Conservation (phyloP, 2,329 filamentous ascomycete genomes). For the Diplodia intermedia region DNA sequence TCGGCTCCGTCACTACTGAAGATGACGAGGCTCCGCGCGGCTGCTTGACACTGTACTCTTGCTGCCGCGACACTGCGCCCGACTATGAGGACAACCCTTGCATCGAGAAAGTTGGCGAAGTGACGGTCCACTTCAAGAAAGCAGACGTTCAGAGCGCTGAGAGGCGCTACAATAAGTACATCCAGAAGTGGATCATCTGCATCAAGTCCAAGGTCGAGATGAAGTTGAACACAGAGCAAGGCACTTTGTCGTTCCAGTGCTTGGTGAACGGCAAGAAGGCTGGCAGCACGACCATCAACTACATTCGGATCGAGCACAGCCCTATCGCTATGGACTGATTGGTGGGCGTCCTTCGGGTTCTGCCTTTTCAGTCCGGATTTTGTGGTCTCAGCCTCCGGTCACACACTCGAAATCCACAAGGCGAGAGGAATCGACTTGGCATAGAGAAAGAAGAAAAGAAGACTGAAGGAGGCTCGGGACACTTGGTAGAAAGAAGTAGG, state of each 20-base stretch:
- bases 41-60: neutral
- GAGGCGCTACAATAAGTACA: neutral
- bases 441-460: neutral
- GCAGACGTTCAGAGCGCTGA: neutral
- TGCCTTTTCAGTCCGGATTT: neutral
- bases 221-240: neutral
- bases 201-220: neutral
- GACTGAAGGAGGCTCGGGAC: neutral
- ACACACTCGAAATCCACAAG: neutral
- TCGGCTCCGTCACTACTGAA: accelerated
- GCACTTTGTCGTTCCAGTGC: neutral
- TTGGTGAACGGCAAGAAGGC: neutral
- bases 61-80: neutral
- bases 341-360: neutral
- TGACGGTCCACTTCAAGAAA: neutral
- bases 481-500: neutral
- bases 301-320: neutral
- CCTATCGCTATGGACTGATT: neutral
- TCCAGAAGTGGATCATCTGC: neutral
- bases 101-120: neutral
- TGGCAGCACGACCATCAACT: neutral
- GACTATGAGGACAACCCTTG: neutral
- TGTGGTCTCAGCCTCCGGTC: too few species aligned
- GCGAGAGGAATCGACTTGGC: neutral
- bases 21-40: neutral